Percentiles rank a stretch among this genome's conserved stretches.
Evolutionary conservation across 352 stramenopile genomes (phyloP).

Genomic region (Phytophthora idaei): DNA sequence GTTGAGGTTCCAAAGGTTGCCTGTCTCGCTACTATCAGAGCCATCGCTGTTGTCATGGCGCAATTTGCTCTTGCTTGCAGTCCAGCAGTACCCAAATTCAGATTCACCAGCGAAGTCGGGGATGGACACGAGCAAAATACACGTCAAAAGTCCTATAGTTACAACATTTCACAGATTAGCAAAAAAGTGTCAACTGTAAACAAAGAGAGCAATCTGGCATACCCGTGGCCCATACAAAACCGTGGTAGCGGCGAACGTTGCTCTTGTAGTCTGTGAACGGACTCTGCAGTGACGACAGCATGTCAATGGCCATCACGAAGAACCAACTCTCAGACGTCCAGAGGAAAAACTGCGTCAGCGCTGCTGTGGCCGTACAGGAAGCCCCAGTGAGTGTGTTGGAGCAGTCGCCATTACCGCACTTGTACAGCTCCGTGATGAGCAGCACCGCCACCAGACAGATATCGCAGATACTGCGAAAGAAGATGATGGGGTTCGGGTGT

Average conservation of each 20-base stretch:
- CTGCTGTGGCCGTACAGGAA: constrained; percentile 69
- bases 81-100: constrained; percentile 89
- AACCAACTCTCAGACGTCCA: constrained; percentile 90
- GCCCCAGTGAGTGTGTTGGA: constrained; percentile 38
- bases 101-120: constrained; percentile 72
- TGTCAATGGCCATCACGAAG: constrained; percentile 90
- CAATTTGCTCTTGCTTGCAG: constrained; percentile 70
- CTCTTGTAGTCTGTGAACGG: constrained; percentile 89
- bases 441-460: constrained; percentile 81
- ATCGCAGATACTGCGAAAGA: constrained; percentile 86
- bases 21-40: constrained; percentile 36
- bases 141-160: constrained; percentile 60
- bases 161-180: constrained; percentile 7
- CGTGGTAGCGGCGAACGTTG: constrained; percentile 85
- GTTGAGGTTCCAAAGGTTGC: constrained; percentile 85
- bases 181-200: background rate
- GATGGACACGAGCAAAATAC: constrained; percentile 75
- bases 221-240: constrained; percentile 84
- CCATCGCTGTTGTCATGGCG: constrained; percentile 20
- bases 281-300: constrained; percentile 85
- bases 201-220: background rate
- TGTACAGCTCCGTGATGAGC: constrained; percentile 83
- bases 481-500: constrained; percentile 89
- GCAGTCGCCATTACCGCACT: constrained; percentile 60
- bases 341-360: constrained; percentile 87